These are phyloP conservation scores for Saururus chinensis DNA, from an alignment of 164 flowering plant species.

Conservation along the genomic window DNA sequence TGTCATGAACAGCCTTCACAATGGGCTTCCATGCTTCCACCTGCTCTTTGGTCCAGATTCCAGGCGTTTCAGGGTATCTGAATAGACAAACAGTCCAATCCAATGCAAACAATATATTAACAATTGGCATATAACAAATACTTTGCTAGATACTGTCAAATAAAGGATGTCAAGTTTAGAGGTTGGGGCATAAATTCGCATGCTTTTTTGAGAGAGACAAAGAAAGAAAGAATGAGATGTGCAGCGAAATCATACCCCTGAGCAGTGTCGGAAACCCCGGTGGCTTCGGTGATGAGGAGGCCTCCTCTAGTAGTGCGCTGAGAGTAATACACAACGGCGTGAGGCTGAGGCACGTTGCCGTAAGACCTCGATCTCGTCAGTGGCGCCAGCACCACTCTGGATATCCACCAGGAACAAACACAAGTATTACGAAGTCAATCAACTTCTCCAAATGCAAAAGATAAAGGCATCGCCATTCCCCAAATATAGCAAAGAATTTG, in stretches of 20 bases:
- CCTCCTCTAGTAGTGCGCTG: slow-evolving; percentile 51
- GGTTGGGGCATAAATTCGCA: too few species aligned
- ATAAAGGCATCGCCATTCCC: too few species aligned
- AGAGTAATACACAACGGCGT: slow-evolving; percentile 45
- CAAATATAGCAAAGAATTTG: too few species aligned
- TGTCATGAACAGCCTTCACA: slow-evolving; percentile 26
- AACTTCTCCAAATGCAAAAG: too few species aligned
- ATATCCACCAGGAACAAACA: neutral
- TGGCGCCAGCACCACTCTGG: slow-evolving; percentile 49
- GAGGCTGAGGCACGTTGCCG: slow-evolving; percentile 40
- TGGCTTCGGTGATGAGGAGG: slow-evolving; percentile 42
- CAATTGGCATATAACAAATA: too few species aligned
- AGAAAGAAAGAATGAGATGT: neutral
- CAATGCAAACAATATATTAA: neutral
- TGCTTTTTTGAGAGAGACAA: too few species aligned
- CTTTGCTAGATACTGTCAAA: neutral
- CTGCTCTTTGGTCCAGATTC: slow-evolving; percentile 25
- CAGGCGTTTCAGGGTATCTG: slow-evolving; percentile 20
- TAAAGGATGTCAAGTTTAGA: too few species aligned
- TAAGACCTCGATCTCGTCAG: slow-evolving; percentile 43
- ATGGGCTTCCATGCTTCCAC: slow-evolving; percentile 28
- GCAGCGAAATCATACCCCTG: slow-evolving; percentile 27
- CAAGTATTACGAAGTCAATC: neutral
- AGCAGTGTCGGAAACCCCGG: slow-evolving; percentile 45
- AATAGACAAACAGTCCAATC: neutral